Conservation (phyloP, 495 filamentous ascomycete genomes). For the Hypoxylon cercidicola region DNA sequence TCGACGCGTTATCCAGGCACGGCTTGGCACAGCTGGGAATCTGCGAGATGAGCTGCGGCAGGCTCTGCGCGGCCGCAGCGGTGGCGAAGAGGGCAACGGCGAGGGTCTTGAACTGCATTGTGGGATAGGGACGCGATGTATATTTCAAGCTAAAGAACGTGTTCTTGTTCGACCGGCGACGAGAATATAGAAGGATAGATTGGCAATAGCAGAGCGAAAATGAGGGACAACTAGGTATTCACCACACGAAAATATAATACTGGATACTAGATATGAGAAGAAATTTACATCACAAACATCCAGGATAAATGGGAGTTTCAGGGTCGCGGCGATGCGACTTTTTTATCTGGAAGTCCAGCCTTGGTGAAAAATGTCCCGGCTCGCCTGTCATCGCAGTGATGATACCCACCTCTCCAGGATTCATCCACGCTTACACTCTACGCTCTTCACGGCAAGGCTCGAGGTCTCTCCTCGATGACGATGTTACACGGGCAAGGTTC, state of each 20-base stretch:
- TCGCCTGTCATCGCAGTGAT: conserved; percentile 6
- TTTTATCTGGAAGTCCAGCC: background rate
- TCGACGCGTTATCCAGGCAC: conserved; percentile 39
- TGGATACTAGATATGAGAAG: conserved; percentile 6
- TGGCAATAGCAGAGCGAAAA: conserved; percentile 1
- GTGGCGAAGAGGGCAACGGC: conserved; percentile 32
- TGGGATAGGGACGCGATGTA: conserved; percentile 2
- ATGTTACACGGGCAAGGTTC: conserved; percentile 26
- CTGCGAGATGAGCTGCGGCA: conserved; percentile 34
- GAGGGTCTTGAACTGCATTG: conserved; percentile 43
- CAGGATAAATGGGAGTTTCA: conserved; percentile 9
- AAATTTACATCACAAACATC: conserved; percentile 27
- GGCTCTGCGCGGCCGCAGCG: conserved; percentile 27
- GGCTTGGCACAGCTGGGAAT: conserved; percentile 44
- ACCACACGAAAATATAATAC: background rate
- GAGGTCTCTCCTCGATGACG: conserved; percentile 3
- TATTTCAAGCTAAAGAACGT: conserved; percentile 16
- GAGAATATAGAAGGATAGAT: conserved; percentile 51
- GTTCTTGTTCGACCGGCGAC: conserved; percentile 30
- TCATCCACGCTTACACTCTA: conserved; percentile 11
- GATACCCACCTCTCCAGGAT: conserved; percentile 34
- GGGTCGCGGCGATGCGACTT: conserved; percentile 6
- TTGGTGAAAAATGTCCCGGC: conserved; percentile 12
- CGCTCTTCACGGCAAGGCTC: conserved; percentile 24
- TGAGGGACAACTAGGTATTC: conserved; percentile 5